Base-by-base conservation (phyloP, 495 filamentous ascomycete species). In the Aspergillus asperescens region DNA sequence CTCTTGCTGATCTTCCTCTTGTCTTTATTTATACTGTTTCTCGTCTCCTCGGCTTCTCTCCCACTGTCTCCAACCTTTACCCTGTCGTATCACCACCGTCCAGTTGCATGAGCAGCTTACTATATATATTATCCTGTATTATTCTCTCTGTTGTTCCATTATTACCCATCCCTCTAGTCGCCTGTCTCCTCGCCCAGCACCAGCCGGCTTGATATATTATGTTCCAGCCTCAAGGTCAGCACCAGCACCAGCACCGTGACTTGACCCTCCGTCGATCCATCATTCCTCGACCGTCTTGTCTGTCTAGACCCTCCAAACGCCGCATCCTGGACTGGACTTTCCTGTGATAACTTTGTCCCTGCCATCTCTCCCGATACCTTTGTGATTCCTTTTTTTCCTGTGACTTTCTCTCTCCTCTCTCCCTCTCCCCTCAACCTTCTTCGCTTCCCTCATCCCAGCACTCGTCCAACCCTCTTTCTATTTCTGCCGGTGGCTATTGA, bases 291-390 rank as follows among this genome's bases (percentile, higher is more conserved):
- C 27, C 48, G 50, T 29, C 18, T 43, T 35, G 15, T 37, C 48
- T 48, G 44, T 37, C 49, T 40, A 35, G 32, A 16, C 32, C 25
- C 18, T 13, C 29, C 44, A 47, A 51, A 52, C 46, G 25, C 51
- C 57, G 55, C 55, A 61, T 42, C 52, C 58, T 55, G 51, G 52
- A 55, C 46, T 52, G 58, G 55, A 61, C 52, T 54, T 56, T 53
- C 15, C 52, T 50, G 52, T 55, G 59, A 58, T 50, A 58, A 49
- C 46, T 48, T 50, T 51, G 43, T 48, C 40, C 35, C 43, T 54
- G 52, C 46, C 59, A 57, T 48, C 32, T 56, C 31, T 55, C 34
- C 18, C 31, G 49, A 48, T 52, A 32, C 42, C 48, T 50, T 31
- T 46, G 50, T 46, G 52, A 24, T 52, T 46, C 40, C 58, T 52